Evolutionary conservation across 2,329 filamentous ascomycete species (phyloP).

Genomic region (Neofusicoccum laricinum): DNA sequence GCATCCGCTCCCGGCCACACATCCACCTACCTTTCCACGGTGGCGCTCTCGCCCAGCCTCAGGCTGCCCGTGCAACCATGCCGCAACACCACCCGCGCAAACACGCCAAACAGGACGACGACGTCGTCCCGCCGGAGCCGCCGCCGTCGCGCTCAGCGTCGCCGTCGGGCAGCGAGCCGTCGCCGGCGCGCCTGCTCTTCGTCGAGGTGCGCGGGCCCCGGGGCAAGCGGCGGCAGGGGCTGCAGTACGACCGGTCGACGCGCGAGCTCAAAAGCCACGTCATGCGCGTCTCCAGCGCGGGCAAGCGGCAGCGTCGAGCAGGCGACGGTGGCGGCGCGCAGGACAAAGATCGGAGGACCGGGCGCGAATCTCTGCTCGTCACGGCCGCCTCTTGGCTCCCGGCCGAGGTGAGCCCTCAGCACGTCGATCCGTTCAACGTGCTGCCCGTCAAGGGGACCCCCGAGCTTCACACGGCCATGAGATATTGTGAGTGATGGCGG

Average conservation of each 20-base stretch:
- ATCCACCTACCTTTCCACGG: no score
- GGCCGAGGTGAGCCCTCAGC: background rate
- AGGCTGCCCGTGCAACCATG: no score
- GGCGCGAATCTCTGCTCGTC: background rate
- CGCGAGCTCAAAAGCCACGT: slow-evolving; percentile 1
- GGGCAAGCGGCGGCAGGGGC: background rate
- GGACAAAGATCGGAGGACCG: slow-evolving; percentile 7
- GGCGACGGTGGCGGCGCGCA: background rate
- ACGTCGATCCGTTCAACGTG: background rate
- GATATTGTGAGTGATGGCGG: background rate
- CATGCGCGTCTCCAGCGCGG: background rate
- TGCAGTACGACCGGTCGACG: background rate
- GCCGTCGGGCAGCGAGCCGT: no score
- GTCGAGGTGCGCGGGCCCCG: background rate
- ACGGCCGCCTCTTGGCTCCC: background rate
- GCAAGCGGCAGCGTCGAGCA: background rate
- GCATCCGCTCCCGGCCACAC: no score
- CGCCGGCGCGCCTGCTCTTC: background rate
- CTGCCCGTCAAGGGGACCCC: background rate
- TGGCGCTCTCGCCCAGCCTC: no score
- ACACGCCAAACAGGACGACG: background rate
- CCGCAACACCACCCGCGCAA: no score
- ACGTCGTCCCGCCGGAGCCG: no score
- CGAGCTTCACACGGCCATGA: background rate
- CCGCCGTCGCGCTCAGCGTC: no score